Conservation (phyloP, 2,329 filamentous ascomycete genomes). For the Botrytis aclada region DNA sequence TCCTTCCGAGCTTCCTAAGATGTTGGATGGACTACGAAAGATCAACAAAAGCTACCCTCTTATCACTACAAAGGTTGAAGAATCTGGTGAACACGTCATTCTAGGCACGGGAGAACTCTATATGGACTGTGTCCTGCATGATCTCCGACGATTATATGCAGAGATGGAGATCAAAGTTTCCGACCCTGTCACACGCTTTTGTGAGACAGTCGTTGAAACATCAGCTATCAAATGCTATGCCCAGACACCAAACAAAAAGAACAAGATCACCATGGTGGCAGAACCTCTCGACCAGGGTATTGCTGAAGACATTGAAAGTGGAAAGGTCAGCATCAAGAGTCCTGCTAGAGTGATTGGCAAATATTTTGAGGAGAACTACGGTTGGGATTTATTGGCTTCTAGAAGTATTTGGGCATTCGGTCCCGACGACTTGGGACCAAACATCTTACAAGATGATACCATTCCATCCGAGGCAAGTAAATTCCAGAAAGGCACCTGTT, state of each 20-base stretch:
- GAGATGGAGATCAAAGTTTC: conserved; percentile 99
- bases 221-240: conserved; percentile 98
- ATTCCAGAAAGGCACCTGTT: conserved; percentile 9
- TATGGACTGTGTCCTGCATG: conserved; percentile 98
- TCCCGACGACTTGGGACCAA: conserved; percentile 89
- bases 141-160: conserved; percentile 87
- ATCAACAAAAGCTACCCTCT: conserved; percentile 98
- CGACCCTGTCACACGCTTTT: conserved; percentile 95
- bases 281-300: conserved; percentile 95
- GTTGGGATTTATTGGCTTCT: conserved; percentile 91
- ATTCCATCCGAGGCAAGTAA: conserved; percentile 73
- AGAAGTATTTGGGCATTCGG: conserved; percentile 99
- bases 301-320: conserved; percentile 88
- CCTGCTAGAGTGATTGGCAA: conserved; percentile 90
- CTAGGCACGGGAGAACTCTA: conserved; percentile 97
- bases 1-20: conserved; percentile 95
- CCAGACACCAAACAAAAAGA: conserved; percentile 98
- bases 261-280: conserved; percentile 97
- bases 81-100: conserved; percentile 93
- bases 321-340: conserved; percentile 86
- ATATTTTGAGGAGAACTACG: conserved; percentile 96
- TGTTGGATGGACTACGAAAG: conserved; percentile 94
- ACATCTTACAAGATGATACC: conserved; percentile 96
- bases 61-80: conserved; percentile 94
- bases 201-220: conserved; percentile 95